phyloP scores from a whole-genome alignment of 139 green algal species.

The Micromonas commoda region DNA sequence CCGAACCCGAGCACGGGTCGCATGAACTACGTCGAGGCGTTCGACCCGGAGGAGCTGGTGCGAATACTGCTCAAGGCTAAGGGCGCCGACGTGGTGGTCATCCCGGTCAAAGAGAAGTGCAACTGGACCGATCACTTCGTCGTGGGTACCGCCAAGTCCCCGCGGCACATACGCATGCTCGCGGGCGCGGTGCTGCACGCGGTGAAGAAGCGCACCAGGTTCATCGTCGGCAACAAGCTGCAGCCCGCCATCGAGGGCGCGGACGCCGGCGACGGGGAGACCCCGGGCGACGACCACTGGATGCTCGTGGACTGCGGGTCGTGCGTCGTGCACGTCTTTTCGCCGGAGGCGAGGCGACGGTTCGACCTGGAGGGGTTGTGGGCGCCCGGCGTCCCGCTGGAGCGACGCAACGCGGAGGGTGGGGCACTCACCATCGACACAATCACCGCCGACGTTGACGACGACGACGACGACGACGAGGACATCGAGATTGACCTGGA shows the following conservation, averaged over 20 bases:
- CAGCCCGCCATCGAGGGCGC: slow-evolving; percentile 19
- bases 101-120: slow-evolving; percentile 7
- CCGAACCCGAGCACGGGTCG: too few relatives aligned
- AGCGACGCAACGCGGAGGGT: not conserved
- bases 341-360: not conserved
- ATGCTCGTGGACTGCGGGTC: slow-evolving; percentile 15
- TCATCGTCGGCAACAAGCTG: not conserved
- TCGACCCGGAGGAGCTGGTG: slow-evolving; percentile 1
- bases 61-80: not conserved
- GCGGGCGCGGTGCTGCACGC: not conserved
- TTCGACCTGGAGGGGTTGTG: slow-evolving; percentile 20
- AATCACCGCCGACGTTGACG: slow-evolving; percentile 1
- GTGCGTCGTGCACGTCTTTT: slow-evolving; percentile 15
- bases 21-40: slow-evolving; percentile 5
- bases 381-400: not conserved
- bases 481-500: not conserved
- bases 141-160: not conserved
- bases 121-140: slow-evolving; percentile 19
- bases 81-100: slow-evolving; percentile 6
- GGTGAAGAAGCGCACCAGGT: slow-evolving; percentile 1
- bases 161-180: not conserved
- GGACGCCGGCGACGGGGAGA: not conserved
- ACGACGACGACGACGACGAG: slow-evolving; percentile 16
- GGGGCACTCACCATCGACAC: not conserved
- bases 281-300: slow-evolving; percentile 1